A percentile compares a stretch with the other conserved stretches of the same genome.
Conservation (phyloP, 257 asterid species). For the Henckelia pumila region DNA sequence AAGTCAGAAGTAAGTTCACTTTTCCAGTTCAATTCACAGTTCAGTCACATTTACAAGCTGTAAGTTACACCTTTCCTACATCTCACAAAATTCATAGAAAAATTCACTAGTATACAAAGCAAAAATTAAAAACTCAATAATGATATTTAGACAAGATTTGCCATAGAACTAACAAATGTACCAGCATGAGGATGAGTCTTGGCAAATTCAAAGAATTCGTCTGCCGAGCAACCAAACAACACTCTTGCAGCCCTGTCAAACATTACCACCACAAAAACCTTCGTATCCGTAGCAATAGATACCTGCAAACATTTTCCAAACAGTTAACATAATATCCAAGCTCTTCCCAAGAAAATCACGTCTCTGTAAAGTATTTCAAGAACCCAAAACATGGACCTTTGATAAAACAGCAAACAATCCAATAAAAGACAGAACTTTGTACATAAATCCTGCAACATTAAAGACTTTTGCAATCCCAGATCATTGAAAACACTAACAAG, state of each 20-base stretch:
- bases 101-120: neutral
- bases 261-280: slow-evolving; percentile 74
- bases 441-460: neutral
- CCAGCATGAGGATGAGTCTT: slow-evolving; percentile 71
- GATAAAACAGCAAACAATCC: neutral
- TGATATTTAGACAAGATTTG: neutral
- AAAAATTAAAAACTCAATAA: neutral
- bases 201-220: slow-evolving; percentile 74
- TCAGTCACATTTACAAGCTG: neutral
- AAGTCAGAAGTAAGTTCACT: neutral
- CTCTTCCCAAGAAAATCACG: neutral
- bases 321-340: neutral
- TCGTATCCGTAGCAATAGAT: slow-evolving; percentile 71
- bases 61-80: neutral
- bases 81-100: neutral
- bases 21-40: neutral
- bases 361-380: neutral
- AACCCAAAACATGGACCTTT: neutral
- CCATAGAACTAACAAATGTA: slow-evolving; percentile 23
- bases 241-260: slow-evolving; percentile 83
- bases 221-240: slow-evolving; percentile 90
- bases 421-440: neutral
- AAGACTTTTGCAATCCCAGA: neutral
- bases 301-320: slow-evolving; percentile 42
- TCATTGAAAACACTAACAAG: slow-evolving; percentile 51